These are phyloP conservation scores for Chlorociboria aeruginascens DNA, from an alignment of 495 filamentous ascomycete genomes.

Conservation along the genomic window DNA sequence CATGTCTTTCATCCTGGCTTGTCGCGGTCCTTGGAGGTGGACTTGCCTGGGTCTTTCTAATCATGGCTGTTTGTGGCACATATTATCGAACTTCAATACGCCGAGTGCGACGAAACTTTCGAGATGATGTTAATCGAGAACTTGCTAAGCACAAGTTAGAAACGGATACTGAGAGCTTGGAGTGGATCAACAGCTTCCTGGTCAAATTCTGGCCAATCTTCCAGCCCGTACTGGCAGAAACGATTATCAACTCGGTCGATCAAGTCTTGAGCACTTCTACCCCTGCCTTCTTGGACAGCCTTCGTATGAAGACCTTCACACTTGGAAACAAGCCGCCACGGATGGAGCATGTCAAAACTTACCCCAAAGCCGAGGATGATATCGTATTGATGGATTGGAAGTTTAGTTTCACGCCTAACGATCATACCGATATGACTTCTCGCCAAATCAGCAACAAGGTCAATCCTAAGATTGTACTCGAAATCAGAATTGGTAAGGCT, in stretches of 20 bases:
- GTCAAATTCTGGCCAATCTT: constrained; percentile 99
- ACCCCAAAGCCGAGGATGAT: constrained; percentile 90
- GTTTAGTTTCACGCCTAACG: constrained; percentile 96
- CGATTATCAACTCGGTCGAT: constrained; percentile 85
- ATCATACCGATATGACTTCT: constrained; percentile 79
- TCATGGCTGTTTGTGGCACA: constrained; percentile 85
- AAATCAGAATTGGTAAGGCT: constrained; percentile 86
- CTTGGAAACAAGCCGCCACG: constrained; percentile 91
- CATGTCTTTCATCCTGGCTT: constrained; percentile 83
- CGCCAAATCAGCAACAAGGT: constrained; percentile 87
- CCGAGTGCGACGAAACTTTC: constrained; percentile 87
- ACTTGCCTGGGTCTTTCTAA: constrained; percentile 80
- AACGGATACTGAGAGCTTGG: constrained; percentile 83
- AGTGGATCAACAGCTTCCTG: constrained; percentile 99
- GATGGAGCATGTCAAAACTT: constrained; percentile 95
- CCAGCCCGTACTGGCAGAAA: constrained; percentile 81
- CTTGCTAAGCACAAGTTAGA: constrained; percentile 82
- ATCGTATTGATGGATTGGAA: constrained; percentile 99
- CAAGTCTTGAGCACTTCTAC: constrained; percentile 87
- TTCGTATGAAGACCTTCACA: constrained; percentile 82
- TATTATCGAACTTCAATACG: constrained; percentile 96
- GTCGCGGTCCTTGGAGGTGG: constrained; percentile 82
- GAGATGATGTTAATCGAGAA: constrained; percentile 89
- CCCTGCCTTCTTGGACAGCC: constrained; percentile 83
- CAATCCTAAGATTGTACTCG: constrained; percentile 92